Evolutionary conservation across 805 yeast species (phyloP), one percentile per base, ranked within the genome.

Genomic region (Metschnikowia matae): DNA sequence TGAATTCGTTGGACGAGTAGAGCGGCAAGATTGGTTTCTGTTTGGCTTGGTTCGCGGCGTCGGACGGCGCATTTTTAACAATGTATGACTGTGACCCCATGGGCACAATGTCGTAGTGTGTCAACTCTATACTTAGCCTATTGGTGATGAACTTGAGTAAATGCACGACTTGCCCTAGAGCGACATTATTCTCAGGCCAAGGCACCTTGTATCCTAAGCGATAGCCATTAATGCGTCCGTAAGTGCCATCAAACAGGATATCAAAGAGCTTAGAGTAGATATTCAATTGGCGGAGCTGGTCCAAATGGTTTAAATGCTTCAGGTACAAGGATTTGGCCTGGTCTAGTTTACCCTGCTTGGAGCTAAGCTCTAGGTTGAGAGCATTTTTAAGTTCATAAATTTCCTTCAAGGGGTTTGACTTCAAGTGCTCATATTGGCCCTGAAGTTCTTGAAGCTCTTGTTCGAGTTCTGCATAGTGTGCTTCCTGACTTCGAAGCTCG

Each of bases 171-270:
- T 91, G 96, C 0, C 98, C 98, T 59, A 91, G 68, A 0, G 96
- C 97, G 1, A 95, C 94, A 62, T 90, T 91, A 40, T 89, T 84
- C 59, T 91, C 98, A 48, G 88, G 81, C 96, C 96, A 89, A 1
- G 95, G 85, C 0, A 91, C 87, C 52, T 76, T 79, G 48, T 71
- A 66, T 0, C 98, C 98, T n/a, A 92, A 64, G 50, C 96, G 69
- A 23, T 89, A 73, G 0, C 91, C 92, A 66, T 91, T 91, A 32
- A 91, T 92, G 1, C 94, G 85, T 0, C 95, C 97, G 68, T 87
- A 89, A 17, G 61, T 52, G 8, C 58, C 54, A 54, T 87, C 89
- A 55, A 84, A 87, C 1, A 95, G 87, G 6, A 94, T 91, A 51
- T 84, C 77, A 65, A 92, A 94, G 0, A 89, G 81, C 56, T 85